Evolutionary conservation across 2,329 filamentous ascomycete species (phyloP), one percentile per base, ranked within the genome.

Genomic region (Phoma sp.): DNA sequence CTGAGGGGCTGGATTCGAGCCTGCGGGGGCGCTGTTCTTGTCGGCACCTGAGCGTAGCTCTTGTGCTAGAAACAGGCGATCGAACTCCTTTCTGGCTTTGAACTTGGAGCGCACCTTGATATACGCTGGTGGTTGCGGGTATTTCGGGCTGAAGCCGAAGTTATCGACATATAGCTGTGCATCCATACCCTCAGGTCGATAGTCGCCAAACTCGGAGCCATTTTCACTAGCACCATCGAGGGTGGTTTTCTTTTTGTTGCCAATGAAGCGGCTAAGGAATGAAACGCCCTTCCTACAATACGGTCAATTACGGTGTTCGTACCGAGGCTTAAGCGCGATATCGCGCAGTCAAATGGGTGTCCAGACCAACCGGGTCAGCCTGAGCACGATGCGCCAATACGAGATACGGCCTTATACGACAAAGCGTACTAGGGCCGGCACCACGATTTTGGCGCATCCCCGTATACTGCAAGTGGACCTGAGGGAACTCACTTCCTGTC

Each of bases 41-140:
- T 64, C 61, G 10, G 66, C 59, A n/a, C 79, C 81, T 1, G 83
- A 83, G n/a, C 87, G 80, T n/a, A 98, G 79, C 74, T 98, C 90
- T 76, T 99, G 95, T 2, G 95, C 93, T 3, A 98, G 83, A 71
- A 99, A 99, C 53, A 96, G 81, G 39, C 87, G 88, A 71, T 95
- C 87, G 69, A 98, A 97, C 47, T 93, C 89, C 64, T 86, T 87
- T 18, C 83, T 80, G 68, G 89, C 92, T 76, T 96, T 96, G 74
- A 92, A 87, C 69, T 91, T 87, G 1, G 88, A 80, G 60, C 88
- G 87, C 55, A 96, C 89, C 61, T 92, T 91, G 67, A 98, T 95
- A 69, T 98, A 98, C 21, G 91, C 87, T 2, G 93, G 92, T 3
- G 93, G 93, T 48, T 93, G 91, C 61, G 95, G 95, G 69, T 96